Percentiles rank a stretch among this genome's conserved stretches.
phyloP scores from a whole-genome alignment of 345 rosid species.

The Cardiospermum halicacabum region DNA sequence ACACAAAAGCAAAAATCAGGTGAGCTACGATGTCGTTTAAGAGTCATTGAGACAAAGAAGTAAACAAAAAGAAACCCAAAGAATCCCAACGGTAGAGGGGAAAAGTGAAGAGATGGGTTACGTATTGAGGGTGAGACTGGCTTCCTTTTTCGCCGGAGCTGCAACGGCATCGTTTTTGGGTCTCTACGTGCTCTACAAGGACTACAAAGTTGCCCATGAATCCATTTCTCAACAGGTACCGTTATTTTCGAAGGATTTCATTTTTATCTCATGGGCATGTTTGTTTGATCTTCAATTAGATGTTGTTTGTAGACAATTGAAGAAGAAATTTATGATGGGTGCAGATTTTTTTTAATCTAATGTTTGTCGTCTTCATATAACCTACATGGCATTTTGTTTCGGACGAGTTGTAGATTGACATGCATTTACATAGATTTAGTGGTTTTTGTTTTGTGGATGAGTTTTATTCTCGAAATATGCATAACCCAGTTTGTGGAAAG shows the following conservation, averaged over 20 bases:
- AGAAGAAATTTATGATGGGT: neutral
- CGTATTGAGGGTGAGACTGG: slow-evolving; percentile 83
- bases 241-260: too few species aligned
- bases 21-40: neutral
- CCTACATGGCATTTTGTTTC: too few species aligned
- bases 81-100: neutral
- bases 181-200: slow-evolving; percentile 66
- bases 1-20: too few species aligned
- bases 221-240: slow-evolving; percentile 75
- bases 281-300: neutral
- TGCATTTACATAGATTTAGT: too few species aligned
- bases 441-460: too few species aligned
- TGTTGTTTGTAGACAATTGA: neutral
- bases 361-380: neutral
- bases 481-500: neutral
- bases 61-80: slow-evolving; percentile 6
- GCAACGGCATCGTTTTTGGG: slow-evolving; percentile 81
- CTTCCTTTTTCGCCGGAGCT: slow-evolving; percentile 89
- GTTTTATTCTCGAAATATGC: too few species aligned
- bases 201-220: slow-evolving; percentile 78
- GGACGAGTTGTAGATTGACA: too few species aligned
- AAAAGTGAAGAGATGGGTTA: slow-evolving; percentile 59
- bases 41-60: neutral
- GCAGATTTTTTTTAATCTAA: neutral
- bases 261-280: neutral